Base-by-base conservation (phyloP, 306 rosid genomes). In the Prunus dulcis region DNA sequence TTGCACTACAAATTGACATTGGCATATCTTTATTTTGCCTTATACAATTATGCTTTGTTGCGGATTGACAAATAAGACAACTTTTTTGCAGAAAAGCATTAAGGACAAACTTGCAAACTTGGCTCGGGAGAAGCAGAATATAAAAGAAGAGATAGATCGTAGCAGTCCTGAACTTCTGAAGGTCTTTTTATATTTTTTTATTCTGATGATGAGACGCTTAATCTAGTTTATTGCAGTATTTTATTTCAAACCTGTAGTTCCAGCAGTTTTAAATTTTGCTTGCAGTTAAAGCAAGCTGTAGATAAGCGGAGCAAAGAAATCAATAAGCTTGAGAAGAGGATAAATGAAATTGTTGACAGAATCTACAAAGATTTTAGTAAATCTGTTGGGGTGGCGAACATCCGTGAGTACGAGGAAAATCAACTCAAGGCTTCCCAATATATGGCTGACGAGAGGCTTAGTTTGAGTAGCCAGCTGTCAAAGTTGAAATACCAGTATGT, bases 341-440 rank as follows among this genome's bases (percentile, higher is more conserved):
- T 92, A 77, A 96, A 96, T 88, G 93, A 88, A 86, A 96, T 89
- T 80, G 90, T 91, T 73, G 99, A 96, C 79, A 77, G 87, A 72
- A 89, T 92, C 66, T 96, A 96, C 86, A 89, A 72, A 83, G 83
- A 91, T 79, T 96, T 96, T 74, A 96, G 99, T 84, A 83, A 76
- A 84, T 88, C 97, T 34, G 97, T 96, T 79, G 98, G 98, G 80
- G 99, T 92, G 69, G 91, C 97, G 81, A 96, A 96, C 85, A 96
- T 96, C 53, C 98, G 99, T 52, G 99, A 96, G 81, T 96, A 96
- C 57, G 99, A 96, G 87, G 99, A 96, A 87, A 96, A 96, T 68
- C 93, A 83, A 81, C 98, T 96, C 62, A 86, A 93, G 82, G 82
- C 73, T 57, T 96, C 97, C 50, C 99, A 96, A 69, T 82, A 83